These are phyloP conservation scores for Solanum paucissectum DNA, from an alignment of 257 asterid genomes.

Conservation along the genomic window DNA sequence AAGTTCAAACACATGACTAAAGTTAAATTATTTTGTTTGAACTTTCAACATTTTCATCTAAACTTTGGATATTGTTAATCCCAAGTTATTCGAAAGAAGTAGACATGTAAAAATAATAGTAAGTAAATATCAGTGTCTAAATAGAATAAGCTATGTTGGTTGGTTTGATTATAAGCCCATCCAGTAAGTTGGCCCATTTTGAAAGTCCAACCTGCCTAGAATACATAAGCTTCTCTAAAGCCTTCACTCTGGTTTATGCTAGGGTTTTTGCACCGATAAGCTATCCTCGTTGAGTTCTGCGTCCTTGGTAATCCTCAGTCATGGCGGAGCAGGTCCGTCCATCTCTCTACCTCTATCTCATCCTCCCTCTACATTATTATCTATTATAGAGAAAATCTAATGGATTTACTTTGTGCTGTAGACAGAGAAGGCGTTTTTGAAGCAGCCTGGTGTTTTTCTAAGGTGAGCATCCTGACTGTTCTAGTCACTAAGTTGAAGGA, in stretches of 20 bases:
- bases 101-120: not conserved
- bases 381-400: not conserved
- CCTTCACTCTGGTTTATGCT: not conserved
- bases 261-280: not conserved
- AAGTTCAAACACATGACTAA: too few species aligned
- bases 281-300: not conserved
- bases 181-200: not conserved
- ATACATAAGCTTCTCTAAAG: not conserved
- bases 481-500: not conserved
- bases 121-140: not conserved
- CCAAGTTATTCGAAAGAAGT: too few species aligned
- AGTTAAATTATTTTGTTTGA: too few species aligned
- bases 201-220: not conserved
- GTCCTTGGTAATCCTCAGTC: not conserved
- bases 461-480: not conserved
- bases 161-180: not conserved
- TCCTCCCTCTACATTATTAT: not conserved
- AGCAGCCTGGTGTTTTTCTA: slow-evolving; percentile 9
- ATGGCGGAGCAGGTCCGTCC: slow-evolving; percentile 4
- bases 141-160: not conserved
- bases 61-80: too few species aligned
- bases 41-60: too few species aligned
- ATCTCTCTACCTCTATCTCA: not conserved
- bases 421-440: slow-evolving; percentile 8
- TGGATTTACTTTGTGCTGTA: not conserved